Conservation (phyloP, 2,329 filamentous ascomycete species). For the Calonectria pauciramosa region DNA sequence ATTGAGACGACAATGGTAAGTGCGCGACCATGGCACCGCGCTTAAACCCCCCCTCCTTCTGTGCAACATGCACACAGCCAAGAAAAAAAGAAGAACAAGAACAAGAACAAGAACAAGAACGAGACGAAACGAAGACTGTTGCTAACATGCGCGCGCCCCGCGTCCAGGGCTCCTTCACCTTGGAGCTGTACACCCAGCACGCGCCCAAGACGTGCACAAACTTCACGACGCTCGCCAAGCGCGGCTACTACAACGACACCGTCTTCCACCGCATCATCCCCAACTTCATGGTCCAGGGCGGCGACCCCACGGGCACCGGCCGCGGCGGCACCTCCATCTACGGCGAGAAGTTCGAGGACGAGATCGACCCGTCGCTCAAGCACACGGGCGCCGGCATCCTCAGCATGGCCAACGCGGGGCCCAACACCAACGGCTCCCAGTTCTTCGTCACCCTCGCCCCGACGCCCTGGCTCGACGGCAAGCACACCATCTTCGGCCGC, state of each 20-base stretch:
- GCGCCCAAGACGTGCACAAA: slow-evolving; percentile 92
- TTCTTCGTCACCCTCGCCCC: slow-evolving; percentile 97
- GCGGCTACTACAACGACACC: slow-evolving; percentile 90
- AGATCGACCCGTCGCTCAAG: slow-evolving; percentile 83
- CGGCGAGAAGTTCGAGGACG: slow-evolving; percentile 94
- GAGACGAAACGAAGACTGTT: background rate
- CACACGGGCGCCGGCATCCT: slow-evolving; percentile 95
- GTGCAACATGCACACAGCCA: background rate
- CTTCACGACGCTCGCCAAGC: slow-evolving; percentile 82
- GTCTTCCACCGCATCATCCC: slow-evolving; percentile 96
- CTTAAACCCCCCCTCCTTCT: background rate
- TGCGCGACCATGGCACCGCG: background rate
- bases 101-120: no score
- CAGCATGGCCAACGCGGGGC: slow-evolving; percentile 95
- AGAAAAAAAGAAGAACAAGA: no score
- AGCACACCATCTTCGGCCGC: slow-evolving; percentile 96
- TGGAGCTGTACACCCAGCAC: slow-evolving; percentile 92
- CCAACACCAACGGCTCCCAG: slow-evolving; percentile 93
- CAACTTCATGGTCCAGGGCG: slow-evolving; percentile 96
- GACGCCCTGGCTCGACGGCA: slow-evolving; percentile 96
- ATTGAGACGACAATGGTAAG: slow-evolving; percentile 89
- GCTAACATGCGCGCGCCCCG: slow-evolving; percentile 3
- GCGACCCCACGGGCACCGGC: slow-evolving; percentile 94
- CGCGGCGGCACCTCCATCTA: slow-evolving; percentile 91
- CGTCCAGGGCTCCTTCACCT: slow-evolving; percentile 79